A percentile compares a stretch with the other conserved stretches of the same genome.
phyloP scores from a whole-genome alignment of 2,329 filamentous ascomycete genomes.

The Atkinsonella texensis region DNA sequence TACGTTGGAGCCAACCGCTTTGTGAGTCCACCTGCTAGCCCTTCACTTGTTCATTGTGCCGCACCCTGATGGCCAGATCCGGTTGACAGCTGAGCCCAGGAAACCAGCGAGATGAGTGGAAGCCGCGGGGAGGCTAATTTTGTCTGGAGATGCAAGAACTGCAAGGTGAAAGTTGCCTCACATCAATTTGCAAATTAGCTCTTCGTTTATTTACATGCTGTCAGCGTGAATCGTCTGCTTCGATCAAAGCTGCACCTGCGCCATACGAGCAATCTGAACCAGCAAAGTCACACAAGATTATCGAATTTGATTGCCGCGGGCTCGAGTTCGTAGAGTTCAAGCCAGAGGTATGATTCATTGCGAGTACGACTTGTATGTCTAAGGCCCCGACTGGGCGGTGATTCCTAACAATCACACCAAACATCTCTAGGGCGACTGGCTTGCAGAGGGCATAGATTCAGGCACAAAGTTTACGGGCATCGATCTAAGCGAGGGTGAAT shows the following conservation, averaged over 20 bases:
- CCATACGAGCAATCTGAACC: constrained; percentile 62
- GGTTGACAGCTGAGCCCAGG: constrained; percentile 37
- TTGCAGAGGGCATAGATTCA: constrained; percentile 71
- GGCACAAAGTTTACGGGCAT: constrained; percentile 70
- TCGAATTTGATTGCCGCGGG: constrained; percentile 89
- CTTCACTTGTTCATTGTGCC: neutral
- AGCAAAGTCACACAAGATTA: constrained; percentile 62
- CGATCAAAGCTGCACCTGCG: constrained; percentile 62
- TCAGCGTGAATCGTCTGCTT: constrained; percentile 74
- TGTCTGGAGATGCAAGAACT: constrained; percentile 99
- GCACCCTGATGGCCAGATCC: neutral
- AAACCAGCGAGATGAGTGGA: constrained; percentile 80
- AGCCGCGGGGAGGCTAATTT: constrained; percentile 96
- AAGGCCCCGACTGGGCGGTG: no score
- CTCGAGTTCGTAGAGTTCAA: constrained; percentile 87
- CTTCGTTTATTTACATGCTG: neutral
- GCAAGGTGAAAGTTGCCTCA: constrained; percentile 52
- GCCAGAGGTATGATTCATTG: constrained; percentile 51
- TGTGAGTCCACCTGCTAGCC: constrained; percentile 38
- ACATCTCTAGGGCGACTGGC: constrained; percentile 64
- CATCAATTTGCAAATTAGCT: neutral
- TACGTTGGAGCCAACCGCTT: constrained; percentile 78
- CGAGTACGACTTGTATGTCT: no score
- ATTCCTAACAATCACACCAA: neutral
- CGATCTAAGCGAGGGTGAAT: constrained; percentile 80